These are phyloP conservation scores for Grosmannia penicillata DNA, from an alignment of 2,329 filamentous ascomycete genomes.

Conservation along the genomic window DNA sequence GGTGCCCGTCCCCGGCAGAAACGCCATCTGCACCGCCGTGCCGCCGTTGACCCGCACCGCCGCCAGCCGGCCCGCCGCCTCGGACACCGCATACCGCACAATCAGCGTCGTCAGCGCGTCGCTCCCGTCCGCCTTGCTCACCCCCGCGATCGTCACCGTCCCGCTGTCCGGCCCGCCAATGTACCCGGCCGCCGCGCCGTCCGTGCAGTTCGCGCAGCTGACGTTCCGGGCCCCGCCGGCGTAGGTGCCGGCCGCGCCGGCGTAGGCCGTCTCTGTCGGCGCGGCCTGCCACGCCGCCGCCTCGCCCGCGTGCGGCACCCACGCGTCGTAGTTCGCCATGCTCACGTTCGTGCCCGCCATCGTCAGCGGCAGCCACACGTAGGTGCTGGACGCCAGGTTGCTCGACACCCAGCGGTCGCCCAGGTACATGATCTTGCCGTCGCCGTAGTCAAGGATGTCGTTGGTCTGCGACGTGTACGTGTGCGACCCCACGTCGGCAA, in stretches of 20 bases:
- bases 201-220: constrained; percentile 37
- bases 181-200: constrained; percentile 34
- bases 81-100: constrained; percentile 40
- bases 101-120: constrained; percentile 30
- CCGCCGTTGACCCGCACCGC: constrained; percentile 41
- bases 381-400: constrained; percentile 37
- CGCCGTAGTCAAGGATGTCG: constrained; percentile 23
- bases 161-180: constrained; percentile 33
- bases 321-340: constrained; percentile 38
- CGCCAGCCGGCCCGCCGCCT: constrained; percentile 34
- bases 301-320: constrained; percentile 25
- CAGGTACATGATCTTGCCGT: constrained; percentile 30
- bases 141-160: constrained; percentile 28
- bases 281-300: constrained; percentile 16
- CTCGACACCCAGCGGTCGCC: constrained; percentile 40
- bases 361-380: constrained; percentile 48
- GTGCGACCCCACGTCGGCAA: constrained; percentile 27
- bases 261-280: constrained; percentile 18
- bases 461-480: constrained; percentile 38
- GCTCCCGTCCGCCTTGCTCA: constrained; percentile 27
- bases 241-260: constrained; percentile 15
- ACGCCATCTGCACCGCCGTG: constrained; percentile 30
- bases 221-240: constrained; percentile 29
- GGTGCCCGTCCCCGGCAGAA: constrained; percentile 30
- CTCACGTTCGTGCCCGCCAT: constrained; percentile 25